These are phyloP conservation scores for Lasiodiplodia theobromae DNA, from an alignment of 2,329 filamentous ascomycete species.

Conservation along the genomic window DNA sequence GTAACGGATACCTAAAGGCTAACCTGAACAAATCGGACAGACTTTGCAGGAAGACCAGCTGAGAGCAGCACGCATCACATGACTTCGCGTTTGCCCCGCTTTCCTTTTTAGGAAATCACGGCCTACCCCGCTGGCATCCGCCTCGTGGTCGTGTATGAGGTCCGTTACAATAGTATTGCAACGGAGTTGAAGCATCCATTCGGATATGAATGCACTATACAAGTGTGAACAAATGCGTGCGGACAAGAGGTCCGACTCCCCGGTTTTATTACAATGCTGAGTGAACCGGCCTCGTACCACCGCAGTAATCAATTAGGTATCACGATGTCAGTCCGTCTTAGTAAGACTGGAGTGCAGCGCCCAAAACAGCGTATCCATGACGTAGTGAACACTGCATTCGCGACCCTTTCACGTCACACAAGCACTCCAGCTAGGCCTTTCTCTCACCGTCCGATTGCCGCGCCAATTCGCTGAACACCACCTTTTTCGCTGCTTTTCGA, in stretches of 20 bases:
- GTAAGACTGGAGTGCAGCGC: not conserved
- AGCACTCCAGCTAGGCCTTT: not conserved
- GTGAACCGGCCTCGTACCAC: too few relatives aligned
- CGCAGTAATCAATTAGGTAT: too few relatives aligned
- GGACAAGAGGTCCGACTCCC: not conserved
- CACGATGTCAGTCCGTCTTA: not conserved
- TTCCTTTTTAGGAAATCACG: not conserved
- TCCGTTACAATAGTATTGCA: not conserved
- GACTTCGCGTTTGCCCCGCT: constrained; percentile 4
- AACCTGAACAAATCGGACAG: too few relatives aligned
- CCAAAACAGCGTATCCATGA: constrained; percentile 22
- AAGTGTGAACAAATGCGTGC: too few relatives aligned
- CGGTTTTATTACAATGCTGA: too few relatives aligned
- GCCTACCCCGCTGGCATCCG: too few relatives aligned
- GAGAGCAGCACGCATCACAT: not conserved
- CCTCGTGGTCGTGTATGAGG: too few relatives aligned
- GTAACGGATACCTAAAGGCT: not conserved
- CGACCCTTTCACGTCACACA: not conserved
- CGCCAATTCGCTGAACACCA: not conserved
- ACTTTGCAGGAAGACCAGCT: not conserved
- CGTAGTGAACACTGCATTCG: not conserved
- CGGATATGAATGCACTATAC: too few relatives aligned
- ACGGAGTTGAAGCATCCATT: too few relatives aligned
- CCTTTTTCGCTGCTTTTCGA: not conserved
- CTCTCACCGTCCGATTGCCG: not conserved